Percentiles rank a stretch among this genome's conserved stretches.
These are phyloP conservation scores for Solanum clarkiae DNA, from an alignment of 257 asterid genomes.

Conservation along the genomic window DNA sequence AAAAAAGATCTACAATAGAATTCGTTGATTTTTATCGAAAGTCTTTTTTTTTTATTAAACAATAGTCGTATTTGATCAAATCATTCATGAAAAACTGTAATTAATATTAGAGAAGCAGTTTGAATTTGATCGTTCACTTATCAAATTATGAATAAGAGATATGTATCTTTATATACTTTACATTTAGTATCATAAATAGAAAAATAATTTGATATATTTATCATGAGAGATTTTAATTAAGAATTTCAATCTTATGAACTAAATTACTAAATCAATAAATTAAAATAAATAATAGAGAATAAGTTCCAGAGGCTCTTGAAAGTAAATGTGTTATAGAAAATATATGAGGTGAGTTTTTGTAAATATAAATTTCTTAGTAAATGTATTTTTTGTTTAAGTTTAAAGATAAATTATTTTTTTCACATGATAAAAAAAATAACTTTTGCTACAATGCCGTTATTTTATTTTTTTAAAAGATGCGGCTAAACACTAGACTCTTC, in stretches of 20 bases:
- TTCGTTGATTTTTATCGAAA: background rate
- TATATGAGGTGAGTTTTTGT: background rate
- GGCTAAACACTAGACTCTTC: no score
- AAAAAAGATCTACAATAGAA: background rate
- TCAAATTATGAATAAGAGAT: background rate
- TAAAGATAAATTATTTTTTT: no score
- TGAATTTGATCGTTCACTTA: background rate
- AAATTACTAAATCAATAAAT: no score
- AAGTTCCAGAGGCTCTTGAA: background rate
- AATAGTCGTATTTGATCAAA: background rate
- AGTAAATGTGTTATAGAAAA: background rate
- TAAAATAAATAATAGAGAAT: background rate
- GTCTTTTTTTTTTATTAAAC: no score
- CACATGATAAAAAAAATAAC: no score
- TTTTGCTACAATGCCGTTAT: no score
- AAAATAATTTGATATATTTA: background rate
- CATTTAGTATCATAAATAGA: background rate
- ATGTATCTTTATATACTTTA: background rate
- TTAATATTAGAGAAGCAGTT: background rate
- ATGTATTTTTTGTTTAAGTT: no score
- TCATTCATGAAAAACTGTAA: background rate
- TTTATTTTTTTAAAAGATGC: no score
- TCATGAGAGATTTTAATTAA: background rate
- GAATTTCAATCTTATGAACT: background rate
- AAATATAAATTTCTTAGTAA: background rate